Percentiles rank a stretch among this genome's conserved stretches.
These are phyloP conservation scores for Candolleomyces aberdarensis DNA, from an alignment of 768 basidiomycete genomes.

Conservation along the genomic window DNA sequence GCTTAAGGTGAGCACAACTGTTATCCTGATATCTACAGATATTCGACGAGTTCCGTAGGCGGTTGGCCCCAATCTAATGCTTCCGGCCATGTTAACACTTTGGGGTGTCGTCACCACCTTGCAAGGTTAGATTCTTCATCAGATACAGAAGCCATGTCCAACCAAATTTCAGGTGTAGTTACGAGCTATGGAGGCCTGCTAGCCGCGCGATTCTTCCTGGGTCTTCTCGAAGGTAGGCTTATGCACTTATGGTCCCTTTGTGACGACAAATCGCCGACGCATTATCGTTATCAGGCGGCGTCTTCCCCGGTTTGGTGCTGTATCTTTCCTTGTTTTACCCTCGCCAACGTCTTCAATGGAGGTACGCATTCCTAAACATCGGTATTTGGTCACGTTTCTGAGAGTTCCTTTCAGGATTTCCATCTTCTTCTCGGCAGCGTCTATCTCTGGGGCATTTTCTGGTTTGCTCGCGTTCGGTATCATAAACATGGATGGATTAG, in stretches of 20 bases:
- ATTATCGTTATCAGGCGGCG: constrained; percentile 38
- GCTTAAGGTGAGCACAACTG: constrained; percentile 39
- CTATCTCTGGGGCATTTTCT: constrained; percentile 64
- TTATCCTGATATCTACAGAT: background rate
- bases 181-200: constrained; percentile 41
- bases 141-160: background rate
- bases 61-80: constrained; percentile 56
- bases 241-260: background rate
- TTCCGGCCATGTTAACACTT: constrained; percentile 57
- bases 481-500: constrained; percentile 57
- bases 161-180: constrained; percentile 39
- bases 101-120: constrained; percentile 69
- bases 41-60: constrained; percentile 19
- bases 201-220: constrained; percentile 49
- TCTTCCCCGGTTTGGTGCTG: constrained; percentile 55
- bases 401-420: constrained; percentile 34
- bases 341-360: constrained; percentile 46
- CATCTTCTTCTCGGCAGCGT: constrained; percentile 49
- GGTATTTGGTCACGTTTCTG: constrained; percentile 31
- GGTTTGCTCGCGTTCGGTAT: constrained; percentile 69
- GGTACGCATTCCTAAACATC: constrained; percentile 23
- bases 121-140: constrained; percentile 42
- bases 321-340: constrained; percentile 58
- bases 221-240: constrained; percentile 41
- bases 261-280: background rate